These are phyloP conservation scores for Suillus occidentalis DNA, from an alignment of 768 basidiomycete species.

Conservation along the genomic window DNA sequence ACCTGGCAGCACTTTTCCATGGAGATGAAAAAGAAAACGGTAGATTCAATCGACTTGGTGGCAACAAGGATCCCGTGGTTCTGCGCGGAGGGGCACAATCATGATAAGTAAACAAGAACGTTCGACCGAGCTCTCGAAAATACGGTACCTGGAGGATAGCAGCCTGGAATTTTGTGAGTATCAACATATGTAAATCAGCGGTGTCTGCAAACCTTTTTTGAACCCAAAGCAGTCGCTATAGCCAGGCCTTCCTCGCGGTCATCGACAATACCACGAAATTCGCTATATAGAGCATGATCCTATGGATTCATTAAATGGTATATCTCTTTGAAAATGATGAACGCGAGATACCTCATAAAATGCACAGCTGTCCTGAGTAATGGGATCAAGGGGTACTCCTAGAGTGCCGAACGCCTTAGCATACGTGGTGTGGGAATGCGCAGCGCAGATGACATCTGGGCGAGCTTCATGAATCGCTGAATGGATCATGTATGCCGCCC, in stretches of 20 bases:
- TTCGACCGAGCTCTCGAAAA: neutral
- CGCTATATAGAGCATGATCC: constrained; percentile 31
- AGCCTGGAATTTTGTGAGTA: constrained; percentile 12
- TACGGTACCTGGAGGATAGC: constrained; percentile 25
- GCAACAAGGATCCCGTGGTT: constrained; percentile 31
- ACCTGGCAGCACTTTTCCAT: constrained; percentile 33
- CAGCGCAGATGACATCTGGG: constrained; percentile 36
- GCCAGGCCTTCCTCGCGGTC: constrained; percentile 30
- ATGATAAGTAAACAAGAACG: neutral
- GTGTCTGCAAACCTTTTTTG: constrained; percentile 20
- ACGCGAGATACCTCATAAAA: constrained; percentile 28
- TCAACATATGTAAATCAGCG: neutral
- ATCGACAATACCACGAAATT: constrained; percentile 37
- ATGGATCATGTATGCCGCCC: constrained; percentile 40
- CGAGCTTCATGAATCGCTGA: constrained; percentile 35
- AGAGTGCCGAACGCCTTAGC: constrained; percentile 41
- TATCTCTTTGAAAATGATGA: neutral
- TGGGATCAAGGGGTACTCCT: constrained; percentile 30
- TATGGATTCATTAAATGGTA: neutral
- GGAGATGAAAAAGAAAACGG: constrained; percentile 24
- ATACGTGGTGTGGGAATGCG: constrained; percentile 35
- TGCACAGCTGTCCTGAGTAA: constrained; percentile 35
- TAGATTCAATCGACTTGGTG: constrained; percentile 23
- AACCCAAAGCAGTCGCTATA: constrained; percentile 31
- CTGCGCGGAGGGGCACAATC: constrained; percentile 9